Base-by-base conservation (phyloP, 768 basidiomycete species). In the Lepiota venenata region DNA sequence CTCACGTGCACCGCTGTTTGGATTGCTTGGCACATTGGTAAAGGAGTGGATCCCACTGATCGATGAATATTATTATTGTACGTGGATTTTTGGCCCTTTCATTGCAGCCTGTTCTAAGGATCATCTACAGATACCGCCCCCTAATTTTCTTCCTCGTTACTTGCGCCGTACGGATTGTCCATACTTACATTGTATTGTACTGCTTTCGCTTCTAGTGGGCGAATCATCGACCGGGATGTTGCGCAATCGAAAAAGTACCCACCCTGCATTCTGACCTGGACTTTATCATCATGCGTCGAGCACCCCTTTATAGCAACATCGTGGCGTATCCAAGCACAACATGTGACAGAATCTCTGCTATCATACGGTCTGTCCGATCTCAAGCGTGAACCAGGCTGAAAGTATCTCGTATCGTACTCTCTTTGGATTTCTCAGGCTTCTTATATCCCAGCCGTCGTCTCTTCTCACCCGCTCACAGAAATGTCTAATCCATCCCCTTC, bases 61-160 rank as follows among this genome's bases (percentile, higher is more conserved):
- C 56, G 84, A 93, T 66, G 88, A 90, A 64, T 93, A 93, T 71
- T 86, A 93, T 73, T 93, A 93, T 76, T 93, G 91, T 91, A 64
- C 56, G 91, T 77, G 39, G 37, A 8, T 10, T n/a, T 50, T 32
- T 22, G 21, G 21, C 27, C 47, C 35, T 25, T 2, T n/a, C 11
- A n/a, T n/a, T 52, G 15, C 20, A 22, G 32, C 29, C 20, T 29
- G 25, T 14, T 44, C 56, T 22, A 40, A 47, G 6, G 20, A 43
- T 15, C 36, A 11, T 29, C 29, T 16, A 21, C 57, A 76, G 75
- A 76, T 62, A 76, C 75, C 44, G 73, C 74, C 60, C 74, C 74
- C 52, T 76, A 70, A 61, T 47, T 48, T 32, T 35, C 42, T 52
- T 54, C 40, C 32, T 48, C 46, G 40, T 39, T 25, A 47, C n/a